Conservation (phyloP, 306 rosid genomes). For the Glycine tomentella region DNA sequence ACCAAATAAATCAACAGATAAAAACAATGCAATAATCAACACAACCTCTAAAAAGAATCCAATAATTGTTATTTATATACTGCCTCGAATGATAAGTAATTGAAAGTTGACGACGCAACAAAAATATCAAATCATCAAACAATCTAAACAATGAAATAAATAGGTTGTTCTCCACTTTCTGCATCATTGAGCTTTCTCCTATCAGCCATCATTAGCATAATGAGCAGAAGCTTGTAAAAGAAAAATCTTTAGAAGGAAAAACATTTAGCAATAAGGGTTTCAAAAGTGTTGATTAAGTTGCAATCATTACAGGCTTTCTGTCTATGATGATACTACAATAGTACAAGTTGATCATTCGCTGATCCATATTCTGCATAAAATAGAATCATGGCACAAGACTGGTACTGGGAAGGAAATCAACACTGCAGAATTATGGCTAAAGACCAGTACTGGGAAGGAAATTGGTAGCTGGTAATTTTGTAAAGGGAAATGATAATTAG, state of each 20-base stretch:
- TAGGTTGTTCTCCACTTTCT: slow-evolving; percentile 6
- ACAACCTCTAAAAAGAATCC: neutral
- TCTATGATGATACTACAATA: neutral
- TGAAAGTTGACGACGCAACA: neutral
- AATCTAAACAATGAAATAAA: neutral
- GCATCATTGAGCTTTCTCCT: neutral
- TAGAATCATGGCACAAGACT: neutral
- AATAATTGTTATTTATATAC: neutral
- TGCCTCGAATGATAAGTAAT: neutral
- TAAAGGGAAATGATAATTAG: neutral
- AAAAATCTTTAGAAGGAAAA: slow-evolving; percentile 3
- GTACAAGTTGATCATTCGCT: neutral
- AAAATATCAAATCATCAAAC: neutral
- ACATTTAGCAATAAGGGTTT: neutral
- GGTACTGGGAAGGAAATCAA: neutral
- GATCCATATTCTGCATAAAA: neutral
- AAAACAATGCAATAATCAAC: slow-evolving; percentile 17
- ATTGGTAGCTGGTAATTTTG: neutral
- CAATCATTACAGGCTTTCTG: neutral
- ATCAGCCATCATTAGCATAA: neutral
- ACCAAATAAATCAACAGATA: slow-evolving; percentile 6
- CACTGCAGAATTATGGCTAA: neutral
- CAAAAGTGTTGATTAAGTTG: neutral
- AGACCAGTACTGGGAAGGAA: neutral
- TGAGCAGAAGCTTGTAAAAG: neutral